Evolutionary conservation across 139 green algal genomes (phyloP).

Genomic region (Picochlorum sp.): DNA sequence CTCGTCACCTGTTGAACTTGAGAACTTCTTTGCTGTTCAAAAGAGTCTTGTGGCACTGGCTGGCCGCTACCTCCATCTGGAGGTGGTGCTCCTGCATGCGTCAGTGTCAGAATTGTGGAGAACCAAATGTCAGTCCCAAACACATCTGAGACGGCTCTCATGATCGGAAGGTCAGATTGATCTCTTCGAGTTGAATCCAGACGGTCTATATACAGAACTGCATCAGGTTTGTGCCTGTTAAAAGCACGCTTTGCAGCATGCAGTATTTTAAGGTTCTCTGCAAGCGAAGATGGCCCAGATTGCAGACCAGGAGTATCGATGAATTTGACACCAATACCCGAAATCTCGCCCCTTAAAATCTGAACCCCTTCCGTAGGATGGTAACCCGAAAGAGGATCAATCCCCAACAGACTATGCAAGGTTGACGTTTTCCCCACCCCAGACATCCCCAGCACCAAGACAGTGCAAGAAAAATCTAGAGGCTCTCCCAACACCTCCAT

Average conservation of each 20-base stretch:
- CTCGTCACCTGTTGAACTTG: constrained; percentile 46
- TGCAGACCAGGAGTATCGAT: constrained; percentile 75
- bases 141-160: constrained; percentile 46
- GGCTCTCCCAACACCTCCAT: constrained; percentile 20
- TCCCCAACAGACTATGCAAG: constrained; percentile 52
- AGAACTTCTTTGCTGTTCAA: constrained; percentile 44
- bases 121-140: constrained; percentile 66
- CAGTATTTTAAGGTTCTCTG: not conserved
- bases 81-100: constrained; percentile 46
- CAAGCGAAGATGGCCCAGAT: not conserved
- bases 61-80: constrained; percentile 46
- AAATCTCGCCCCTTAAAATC: constrained; percentile 31
- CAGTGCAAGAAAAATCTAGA: constrained; percentile 33
- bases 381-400: constrained; percentile 10
- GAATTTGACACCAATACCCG: constrained; percentile 52
- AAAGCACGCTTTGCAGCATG: constrained; percentile 25
- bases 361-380: constrained; percentile 10
- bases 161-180: constrained; percentile 28
- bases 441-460: constrained; percentile 62
- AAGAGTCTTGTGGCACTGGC: constrained; percentile 53
- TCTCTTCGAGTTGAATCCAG: constrained; percentile 36
- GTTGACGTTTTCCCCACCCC: constrained; percentile 62
- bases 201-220: constrained; percentile 72
- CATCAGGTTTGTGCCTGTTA: constrained; percentile 45
- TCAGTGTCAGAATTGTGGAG: constrained; percentile 59